A percentile compares a stretch with the other conserved stretches of the same genome.
Evolutionary conservation across 768 basidiomycete species (phyloP).

Genomic region (Agaricus subrufescens): DNA sequence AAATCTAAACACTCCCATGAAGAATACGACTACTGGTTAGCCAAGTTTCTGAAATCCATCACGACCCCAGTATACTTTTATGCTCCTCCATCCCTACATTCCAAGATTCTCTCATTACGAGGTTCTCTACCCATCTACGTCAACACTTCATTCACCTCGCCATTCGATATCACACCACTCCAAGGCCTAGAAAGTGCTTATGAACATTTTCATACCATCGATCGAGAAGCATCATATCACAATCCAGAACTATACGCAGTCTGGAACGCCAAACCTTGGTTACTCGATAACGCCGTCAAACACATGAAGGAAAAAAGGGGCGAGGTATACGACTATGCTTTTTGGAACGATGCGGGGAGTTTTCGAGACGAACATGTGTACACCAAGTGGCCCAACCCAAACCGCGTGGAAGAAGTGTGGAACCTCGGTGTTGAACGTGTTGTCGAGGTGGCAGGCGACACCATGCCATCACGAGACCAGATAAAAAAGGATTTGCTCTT

Average conservation of each 20-base stretch:
- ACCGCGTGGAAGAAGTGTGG: slow-evolving; percentile 36
- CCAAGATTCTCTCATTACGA: slow-evolving; percentile 25
- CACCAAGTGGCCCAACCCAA: slow-evolving; percentile 41
- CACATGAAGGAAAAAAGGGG: slow-evolving; percentile 18
- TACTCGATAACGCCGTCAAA: slow-evolving; percentile 37
- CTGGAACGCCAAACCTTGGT: slow-evolving; percentile 52
- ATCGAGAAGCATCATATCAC: slow-evolving; percentile 39
- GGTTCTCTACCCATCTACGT: slow-evolving; percentile 31
- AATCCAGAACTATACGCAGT: slow-evolving; percentile 48
- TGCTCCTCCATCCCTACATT: slow-evolving; percentile 35
- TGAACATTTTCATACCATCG: slow-evolving; percentile 35
- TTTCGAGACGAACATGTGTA: slow-evolving; percentile 42
- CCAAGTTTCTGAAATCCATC: slow-evolving; percentile 36
- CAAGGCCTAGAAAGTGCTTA: slow-evolving; percentile 27
- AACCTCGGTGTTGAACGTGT: slow-evolving; percentile 24
- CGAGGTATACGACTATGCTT: slow-evolving; percentile 44
- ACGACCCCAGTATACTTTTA: slow-evolving; percentile 53
- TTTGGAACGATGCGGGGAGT: slow-evolving; percentile 56
- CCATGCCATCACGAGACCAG: neutral
- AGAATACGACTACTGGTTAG: slow-evolving; percentile 43
- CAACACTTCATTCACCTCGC: slow-evolving; percentile 39
- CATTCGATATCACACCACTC: slow-evolving; percentile 47
- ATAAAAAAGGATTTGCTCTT: slow-evolving; percentile 40
- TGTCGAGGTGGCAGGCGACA: slow-evolving; percentile 6
- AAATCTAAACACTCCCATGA: slow-evolving; percentile 43